Base-by-base conservation (phyloP, 2,329 filamentous ascomycete species). In the Cucurbitaria berberidis region DNA sequence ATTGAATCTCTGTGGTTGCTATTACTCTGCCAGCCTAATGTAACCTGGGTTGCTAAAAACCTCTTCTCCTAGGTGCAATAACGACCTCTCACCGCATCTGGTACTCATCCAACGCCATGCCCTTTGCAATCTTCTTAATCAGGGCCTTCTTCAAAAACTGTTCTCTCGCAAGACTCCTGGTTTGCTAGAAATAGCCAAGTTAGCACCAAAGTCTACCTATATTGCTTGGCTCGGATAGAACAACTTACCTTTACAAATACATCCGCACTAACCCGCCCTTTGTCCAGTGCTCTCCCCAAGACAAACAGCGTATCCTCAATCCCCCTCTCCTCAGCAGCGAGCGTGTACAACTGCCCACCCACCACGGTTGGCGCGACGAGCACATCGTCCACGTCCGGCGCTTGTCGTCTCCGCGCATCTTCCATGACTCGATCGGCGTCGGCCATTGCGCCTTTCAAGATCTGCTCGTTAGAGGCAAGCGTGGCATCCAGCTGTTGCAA, bases 331-430 rank as follows among this genome's bases (percentile, higher is more conserved):
- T 99, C 95, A 1, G 92, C 91, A 24, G 93, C 90, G 1, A 96
- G 81, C 42, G 88, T 87, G 75, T 98, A 99, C 19, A 99, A 79
- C 79, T 99, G 95, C 61, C 93, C 93, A 0, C 90, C 91, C 4
- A 97, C 95, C 1, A 97, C 89, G 0, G 91, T 97, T 0, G 93
- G 92, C 3, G 93, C 91, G n/a, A 97, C 91, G 2, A 99, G 81
- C 29, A 98, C 83, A 55, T 96, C 92, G 72, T 99, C 95, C 43
- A 98, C 89, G 42, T 88, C 85, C 0, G 93, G 92, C 1, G 87
- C 83, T 35, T 83, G 82, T 43, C 90, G 86, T 15, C 81, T 81
- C 51, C 86, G 83, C n/a, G 90, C 90, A 45, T 86, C 84, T 36
- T 86, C 83, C 59, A 97, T 90, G 10, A 93, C 86, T 5, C 78